A percentile compares a stretch with the other conserved stretches of the same genome.
Conservation (phyloP, 2,329 filamentous ascomycete species). For the Verruconis gallopava region DNA sequence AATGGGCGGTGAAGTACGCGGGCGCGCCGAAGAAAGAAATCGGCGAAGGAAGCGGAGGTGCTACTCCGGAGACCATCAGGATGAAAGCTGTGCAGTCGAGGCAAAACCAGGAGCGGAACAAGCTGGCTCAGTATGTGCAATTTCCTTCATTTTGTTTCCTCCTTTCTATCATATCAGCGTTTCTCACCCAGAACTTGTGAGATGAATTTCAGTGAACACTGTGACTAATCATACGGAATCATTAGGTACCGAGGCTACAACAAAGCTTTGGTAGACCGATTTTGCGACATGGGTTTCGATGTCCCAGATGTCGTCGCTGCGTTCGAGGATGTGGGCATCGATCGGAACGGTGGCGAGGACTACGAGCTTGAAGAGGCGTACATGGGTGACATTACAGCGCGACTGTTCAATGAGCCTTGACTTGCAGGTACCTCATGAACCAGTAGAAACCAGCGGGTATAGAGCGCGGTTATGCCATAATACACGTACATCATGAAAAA, state of each 20-base stretch:
- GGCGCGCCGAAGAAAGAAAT: conserved; percentile 52
- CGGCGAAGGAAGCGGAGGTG: conserved; percentile 40
- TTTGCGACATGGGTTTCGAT: conserved; percentile 84
- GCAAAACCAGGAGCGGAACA: conserved; percentile 43
- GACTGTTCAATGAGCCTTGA: conserved; percentile 58
- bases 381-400: conserved; percentile 79
- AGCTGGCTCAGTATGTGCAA: conserved; percentile 40
- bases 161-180: background rate
- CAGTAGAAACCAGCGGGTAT: no score
- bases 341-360: conserved; percentile 61
- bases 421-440: no score
- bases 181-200: background rate
- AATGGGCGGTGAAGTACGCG: conserved; percentile 81
- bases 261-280: conserved; percentile 67
- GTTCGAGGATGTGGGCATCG: conserved; percentile 70
- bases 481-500: no score
- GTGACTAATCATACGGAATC: background rate
- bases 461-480: no score
- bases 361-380: conserved; percentile 83
- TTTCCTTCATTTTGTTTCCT: background rate
- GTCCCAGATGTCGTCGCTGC: conserved; percentile 75
- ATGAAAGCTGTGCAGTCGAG: conserved; percentile 41
- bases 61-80: conserved; percentile 40
- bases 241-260: conserved; percentile 77
- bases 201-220: no score